Conservation (phyloP, 345 rosid species). For the Physaria fendleri region DNA sequence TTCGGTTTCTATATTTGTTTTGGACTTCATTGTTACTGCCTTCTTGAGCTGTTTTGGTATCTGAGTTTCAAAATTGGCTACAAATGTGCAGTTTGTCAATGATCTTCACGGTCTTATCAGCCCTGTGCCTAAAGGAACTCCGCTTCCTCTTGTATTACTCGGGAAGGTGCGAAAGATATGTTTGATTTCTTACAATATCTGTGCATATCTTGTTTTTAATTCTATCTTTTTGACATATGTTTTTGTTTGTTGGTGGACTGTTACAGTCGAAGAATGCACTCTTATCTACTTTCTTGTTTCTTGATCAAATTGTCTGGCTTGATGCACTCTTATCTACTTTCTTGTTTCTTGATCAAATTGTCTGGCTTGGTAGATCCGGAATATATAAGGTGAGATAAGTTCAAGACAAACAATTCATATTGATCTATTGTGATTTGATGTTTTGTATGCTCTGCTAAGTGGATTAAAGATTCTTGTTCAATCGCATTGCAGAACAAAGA, state of each 20-base stretch:
- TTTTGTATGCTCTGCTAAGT: background rate
- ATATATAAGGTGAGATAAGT: constrained; percentile 64
- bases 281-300: constrained; percentile 82
- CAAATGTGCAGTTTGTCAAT: constrained; percentile 66
- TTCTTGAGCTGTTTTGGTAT: constrained; percentile 6
- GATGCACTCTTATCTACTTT: constrained; percentile 78
- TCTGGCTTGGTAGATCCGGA: constrained; percentile 94
- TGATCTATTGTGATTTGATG: background rate
- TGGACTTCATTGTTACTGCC: background rate
- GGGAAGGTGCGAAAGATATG: constrained; percentile 61
- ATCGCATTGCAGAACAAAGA: constrained; percentile 63
- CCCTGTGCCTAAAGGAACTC: constrained; percentile 87
- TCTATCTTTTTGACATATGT: background rate
- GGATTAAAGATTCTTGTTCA: background rate
- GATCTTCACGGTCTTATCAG: constrained; percentile 81
- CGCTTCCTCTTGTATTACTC: constrained; percentile 74
- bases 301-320: constrained; percentile 98
- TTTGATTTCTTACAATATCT: background rate
- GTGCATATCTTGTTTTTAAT: background rate
- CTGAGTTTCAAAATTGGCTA: background rate
- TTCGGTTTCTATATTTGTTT: background rate
- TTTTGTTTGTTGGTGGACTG: constrained; percentile 9
- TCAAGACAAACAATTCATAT: background rate
- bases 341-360: constrained; percentile 95
- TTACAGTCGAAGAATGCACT: constrained; percentile 87